Base-by-base conservation (phyloP, 164 flowering plant species). In the Dillenia turbinata region DNA sequence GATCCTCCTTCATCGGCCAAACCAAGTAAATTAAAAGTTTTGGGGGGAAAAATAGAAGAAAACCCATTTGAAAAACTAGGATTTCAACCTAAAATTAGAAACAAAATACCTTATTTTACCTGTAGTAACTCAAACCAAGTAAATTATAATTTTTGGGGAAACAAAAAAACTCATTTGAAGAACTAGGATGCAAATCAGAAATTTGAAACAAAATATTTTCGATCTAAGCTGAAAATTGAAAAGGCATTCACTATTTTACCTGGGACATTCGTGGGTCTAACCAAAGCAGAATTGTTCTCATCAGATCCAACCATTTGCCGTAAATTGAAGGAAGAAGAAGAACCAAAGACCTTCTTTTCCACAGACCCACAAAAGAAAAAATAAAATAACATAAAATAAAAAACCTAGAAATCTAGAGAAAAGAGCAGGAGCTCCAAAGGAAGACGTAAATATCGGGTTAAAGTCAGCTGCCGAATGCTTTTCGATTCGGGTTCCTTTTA, bases 281-380 rank as follows among this genome's bases (percentile, higher is more conserved):
- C 7, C 40, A 33, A 33, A 65, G 52, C 40, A 1, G 49, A 54
- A 56, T 64, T 71, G 75, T 81, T 82, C 72, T 75, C 83, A 54
- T 71, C 72, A 44, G 71, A 60, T 11, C 66, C 22, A 46, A 40
- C 72, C 83, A 79, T 78, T 64, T 56, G 65, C 10, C 0, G 15
- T 9, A 22, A 43, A 56, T 24, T 19, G 22, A 10, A 60, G 50
- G 33, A 47, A 33, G 40, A 33, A 33, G 6, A 33, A 5, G 40
- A 33, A 6, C 40, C 5, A 5, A 33, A 33, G 40, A 33, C 40
- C 40, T 33, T 33, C 40, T 22, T 9, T 47, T 19, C 44, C 46
- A 26, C 43, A 26, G 12, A 49, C n/a, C 53, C 49, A 40, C 44
- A 49, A 50, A 49, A 49, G 11, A 13, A 61, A 50, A 26, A 15